Percentiles rank a stretch among this genome's conserved stretches.
These are phyloP conservation scores for Acanthamoeba triangularis DNA, from an alignment of 208 protist species.

Conservation along the genomic window DNA sequence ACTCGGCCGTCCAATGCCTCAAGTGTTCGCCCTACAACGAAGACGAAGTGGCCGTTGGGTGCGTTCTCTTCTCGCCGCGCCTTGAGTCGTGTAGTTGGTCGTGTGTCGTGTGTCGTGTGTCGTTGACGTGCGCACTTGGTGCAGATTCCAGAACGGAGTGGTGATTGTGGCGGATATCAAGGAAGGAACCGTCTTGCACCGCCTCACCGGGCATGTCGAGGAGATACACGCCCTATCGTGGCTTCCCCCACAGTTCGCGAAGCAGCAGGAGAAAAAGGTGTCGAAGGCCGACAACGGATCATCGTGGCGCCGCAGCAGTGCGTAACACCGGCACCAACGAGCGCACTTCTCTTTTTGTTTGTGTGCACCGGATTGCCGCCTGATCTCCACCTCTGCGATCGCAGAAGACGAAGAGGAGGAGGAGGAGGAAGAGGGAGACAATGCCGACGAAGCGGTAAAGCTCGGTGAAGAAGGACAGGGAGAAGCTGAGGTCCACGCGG, in stretches of 20 bases:
- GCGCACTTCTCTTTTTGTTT: too few relatives aligned
- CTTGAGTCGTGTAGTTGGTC: too few relatives aligned
- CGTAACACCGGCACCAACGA: too few relatives aligned
- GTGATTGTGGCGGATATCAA: slow-evolving; percentile 26
- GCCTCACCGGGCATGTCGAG: slow-evolving; percentile 58
- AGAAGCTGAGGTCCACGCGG: background rate
- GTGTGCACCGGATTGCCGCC: too few relatives aligned
- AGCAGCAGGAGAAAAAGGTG: too few relatives aligned
- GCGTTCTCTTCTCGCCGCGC: background rate
- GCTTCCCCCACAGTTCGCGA: slow-evolving; percentile 54
- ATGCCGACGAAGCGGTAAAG: background rate
- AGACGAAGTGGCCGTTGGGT: slow-evolving; percentile 47
- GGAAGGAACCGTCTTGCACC: slow-evolving; percentile 19
- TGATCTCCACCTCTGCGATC: too few relatives aligned
- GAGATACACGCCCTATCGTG: slow-evolving; percentile 59
- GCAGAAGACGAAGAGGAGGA: background rate
- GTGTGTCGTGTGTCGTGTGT: background rate
- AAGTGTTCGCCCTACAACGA: slow-evolving; percentile 54
- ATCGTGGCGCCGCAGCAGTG: background rate
- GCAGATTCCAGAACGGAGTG: slow-evolving; percentile 66
- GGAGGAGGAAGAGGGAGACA: background rate
- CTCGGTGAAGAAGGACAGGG: background rate
- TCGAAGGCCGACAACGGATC: background rate
- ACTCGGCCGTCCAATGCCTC: background rate
- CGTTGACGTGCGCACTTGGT: background rate